A percentile compares a stretch with the other conserved stretches of the same genome.
Conservation (phyloP, 257 asterid genomes). For the Plantago ovata region DNA sequence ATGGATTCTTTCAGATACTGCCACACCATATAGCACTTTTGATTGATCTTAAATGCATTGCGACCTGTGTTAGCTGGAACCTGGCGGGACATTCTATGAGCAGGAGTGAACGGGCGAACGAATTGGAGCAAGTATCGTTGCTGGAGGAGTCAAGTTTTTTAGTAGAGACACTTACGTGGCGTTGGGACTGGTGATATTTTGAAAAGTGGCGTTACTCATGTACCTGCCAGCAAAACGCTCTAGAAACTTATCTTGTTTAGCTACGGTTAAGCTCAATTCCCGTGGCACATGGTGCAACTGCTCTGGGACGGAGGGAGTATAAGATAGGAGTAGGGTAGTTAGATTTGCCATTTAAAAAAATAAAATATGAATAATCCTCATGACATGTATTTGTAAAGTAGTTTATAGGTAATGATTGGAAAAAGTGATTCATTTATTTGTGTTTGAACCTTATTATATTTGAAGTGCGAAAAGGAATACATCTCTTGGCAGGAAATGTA, state of each 20-base stretch:
- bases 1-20: not conserved
- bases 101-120: conserved; percentile 9
- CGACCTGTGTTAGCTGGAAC: not conserved
- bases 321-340: too few species aligned
- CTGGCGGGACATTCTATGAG: not conserved
- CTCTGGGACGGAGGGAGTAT: too few species aligned
- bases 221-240: not conserved
- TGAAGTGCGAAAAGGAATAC: too few species aligned
- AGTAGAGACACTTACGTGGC: conserved; percentile 14
- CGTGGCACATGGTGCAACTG: conserved; percentile 12
- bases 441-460: too few species aligned
- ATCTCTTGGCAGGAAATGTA: too few species aligned
- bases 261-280: conserved; percentile 11
- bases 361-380: too few species aligned
- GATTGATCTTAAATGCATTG: conserved; percentile 3
- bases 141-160: not conserved
- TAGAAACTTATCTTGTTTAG: conserved; percentile 6
- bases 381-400: too few species aligned
- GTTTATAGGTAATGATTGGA: too few species aligned
- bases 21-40: conserved; percentile 17
- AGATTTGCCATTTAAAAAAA: conserved; percentile 26
- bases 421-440: too few species aligned
- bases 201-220: not conserved
- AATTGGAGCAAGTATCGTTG: not conserved
- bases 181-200: not conserved